A percentile compares a stretch with the other conserved stretches of the same genome.
Conservation (phyloP, 345 rosid genomes). For the Salix brachista region DNA sequence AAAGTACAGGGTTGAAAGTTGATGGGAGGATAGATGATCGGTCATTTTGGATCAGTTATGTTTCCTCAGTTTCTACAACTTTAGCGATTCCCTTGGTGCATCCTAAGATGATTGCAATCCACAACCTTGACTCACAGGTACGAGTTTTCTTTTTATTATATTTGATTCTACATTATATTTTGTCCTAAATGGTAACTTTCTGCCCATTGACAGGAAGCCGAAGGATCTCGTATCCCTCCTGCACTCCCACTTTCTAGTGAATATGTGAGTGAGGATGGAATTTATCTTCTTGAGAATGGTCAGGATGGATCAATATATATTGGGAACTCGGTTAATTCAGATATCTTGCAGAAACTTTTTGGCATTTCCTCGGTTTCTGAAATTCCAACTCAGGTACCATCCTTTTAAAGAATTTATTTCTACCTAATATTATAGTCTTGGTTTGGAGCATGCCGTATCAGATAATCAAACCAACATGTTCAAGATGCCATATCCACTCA, state of each 20-base stretch:
- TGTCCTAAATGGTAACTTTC: slow-evolving; percentile 8
- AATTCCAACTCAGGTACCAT: slow-evolving; percentile 61
- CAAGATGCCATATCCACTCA: neutral
- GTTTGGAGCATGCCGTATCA: neutral
- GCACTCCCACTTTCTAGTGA: slow-evolving; percentile 85
- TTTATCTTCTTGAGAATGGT: slow-evolving; percentile 92
- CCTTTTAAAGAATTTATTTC: neutral
- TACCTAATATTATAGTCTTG: neutral
- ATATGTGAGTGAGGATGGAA: slow-evolving; percentile 69
- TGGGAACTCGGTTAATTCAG: slow-evolving; percentile 64
- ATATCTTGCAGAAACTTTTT: slow-evolving; percentile 61
- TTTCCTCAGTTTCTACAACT: slow-evolving; percentile 68
- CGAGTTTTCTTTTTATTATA: neutral
- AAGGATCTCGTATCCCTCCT: slow-evolving; percentile 56
- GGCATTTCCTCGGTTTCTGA: slow-evolving; percentile 57
- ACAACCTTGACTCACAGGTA: slow-evolving; percentile 72
- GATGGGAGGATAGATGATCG: slow-evolving; percentile 92
- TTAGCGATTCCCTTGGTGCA: slow-evolving; percentile 72
- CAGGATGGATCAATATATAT: slow-evolving; percentile 77
- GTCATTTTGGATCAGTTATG: slow-evolving; percentile 75
- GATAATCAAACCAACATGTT: neutral
- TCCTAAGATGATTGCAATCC: slow-evolving; percentile 85
- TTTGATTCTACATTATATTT: slow-evolving; percentile 8
- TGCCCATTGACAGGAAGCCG: slow-evolving; percentile 45
- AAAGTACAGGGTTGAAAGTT: slow-evolving; percentile 65